phyloP scores from a whole-genome alignment of 306 rosid genomes.

The Cucurbita argyrosperma region DNA sequence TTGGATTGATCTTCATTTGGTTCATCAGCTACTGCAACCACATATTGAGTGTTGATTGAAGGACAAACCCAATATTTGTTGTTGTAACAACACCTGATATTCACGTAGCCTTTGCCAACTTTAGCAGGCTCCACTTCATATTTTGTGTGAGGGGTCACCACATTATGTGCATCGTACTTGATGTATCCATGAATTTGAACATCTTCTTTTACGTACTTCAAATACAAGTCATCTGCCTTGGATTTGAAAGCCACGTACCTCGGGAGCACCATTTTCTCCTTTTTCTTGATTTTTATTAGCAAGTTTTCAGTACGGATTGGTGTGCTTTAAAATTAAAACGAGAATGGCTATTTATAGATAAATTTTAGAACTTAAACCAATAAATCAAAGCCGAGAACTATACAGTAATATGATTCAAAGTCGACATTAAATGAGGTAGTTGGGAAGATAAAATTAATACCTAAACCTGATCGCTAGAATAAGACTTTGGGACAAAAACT shows the following conservation, averaged over 20 bases:
- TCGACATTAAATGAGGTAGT: too few species aligned
- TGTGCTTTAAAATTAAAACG: background rate
- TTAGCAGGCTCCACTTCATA: background rate
- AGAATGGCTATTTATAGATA: background rate
- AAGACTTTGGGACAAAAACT: too few species aligned
- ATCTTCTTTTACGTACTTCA: background rate
- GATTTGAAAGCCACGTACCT: background rate
- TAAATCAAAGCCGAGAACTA: too few species aligned
- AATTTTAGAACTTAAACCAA: background rate
- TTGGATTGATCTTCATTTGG: background rate
- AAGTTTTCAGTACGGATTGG: background rate
- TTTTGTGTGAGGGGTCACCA: background rate
- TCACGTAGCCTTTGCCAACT: background rate
- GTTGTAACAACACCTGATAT: slow-evolving; percentile 10
- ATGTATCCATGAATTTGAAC: background rate
- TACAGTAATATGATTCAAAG: too few species aligned
- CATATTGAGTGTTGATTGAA: background rate
- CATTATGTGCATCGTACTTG: background rate
- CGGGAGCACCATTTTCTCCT: background rate
- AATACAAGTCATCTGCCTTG: background rate
- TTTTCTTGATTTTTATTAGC: too few species aligned
- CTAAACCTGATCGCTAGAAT: too few species aligned
- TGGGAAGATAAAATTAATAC: too few species aligned
- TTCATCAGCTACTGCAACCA: background rate
- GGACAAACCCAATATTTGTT: slow-evolving; percentile 8